These are phyloP conservation scores for Russula dissimulans DNA, from an alignment of 768 basidiomycete species.

Conservation along the genomic window DNA sequence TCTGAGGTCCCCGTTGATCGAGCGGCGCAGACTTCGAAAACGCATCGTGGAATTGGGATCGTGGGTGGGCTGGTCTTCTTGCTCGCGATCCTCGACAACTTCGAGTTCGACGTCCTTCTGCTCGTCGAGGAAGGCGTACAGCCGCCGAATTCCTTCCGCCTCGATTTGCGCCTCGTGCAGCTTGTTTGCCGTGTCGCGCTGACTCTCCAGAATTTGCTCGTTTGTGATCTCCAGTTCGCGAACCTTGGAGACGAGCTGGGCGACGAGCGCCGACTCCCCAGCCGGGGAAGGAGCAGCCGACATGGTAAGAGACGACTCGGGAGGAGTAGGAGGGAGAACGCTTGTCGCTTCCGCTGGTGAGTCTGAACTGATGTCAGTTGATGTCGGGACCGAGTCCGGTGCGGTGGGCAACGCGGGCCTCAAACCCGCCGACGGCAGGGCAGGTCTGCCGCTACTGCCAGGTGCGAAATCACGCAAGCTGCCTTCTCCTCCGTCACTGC, in stretches of 20 bases:
- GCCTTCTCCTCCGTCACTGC: slow-evolving; percentile 23
- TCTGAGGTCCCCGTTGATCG: slow-evolving; percentile 31
- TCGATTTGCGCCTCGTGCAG: slow-evolving; percentile 65
- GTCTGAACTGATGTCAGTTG: not conserved
- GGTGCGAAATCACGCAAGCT: slow-evolving; percentile 56
- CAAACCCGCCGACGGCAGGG: not conserved
- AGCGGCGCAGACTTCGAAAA: slow-evolving; percentile 40
- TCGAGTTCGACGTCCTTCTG: slow-evolving; percentile 43
- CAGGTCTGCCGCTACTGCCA: slow-evolving; percentile 30
- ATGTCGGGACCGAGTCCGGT: not conserved
- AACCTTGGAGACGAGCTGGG: slow-evolving; percentile 65
- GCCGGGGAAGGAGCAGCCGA: not conserved
- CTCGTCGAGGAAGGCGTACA: slow-evolving; percentile 60
- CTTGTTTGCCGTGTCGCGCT: slow-evolving; percentile 49
- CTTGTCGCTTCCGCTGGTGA: not conserved
- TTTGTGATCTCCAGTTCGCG: slow-evolving; percentile 72
- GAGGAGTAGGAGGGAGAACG: slow-evolving; percentile 24
- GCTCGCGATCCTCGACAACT: slow-evolving; percentile 29
- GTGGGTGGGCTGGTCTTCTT: slow-evolving; percentile 26
- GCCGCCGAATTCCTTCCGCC: slow-evolving; percentile 56
- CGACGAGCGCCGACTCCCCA: slow-evolving; percentile 42
- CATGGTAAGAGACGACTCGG: not conserved
- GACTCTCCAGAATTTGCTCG: slow-evolving; percentile 52
- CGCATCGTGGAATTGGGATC: slow-evolving; percentile 33
- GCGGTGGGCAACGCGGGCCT: not conserved